Base-by-base conservation (phyloP, 139 green algal species). In the Chlorella sp. region DNA sequence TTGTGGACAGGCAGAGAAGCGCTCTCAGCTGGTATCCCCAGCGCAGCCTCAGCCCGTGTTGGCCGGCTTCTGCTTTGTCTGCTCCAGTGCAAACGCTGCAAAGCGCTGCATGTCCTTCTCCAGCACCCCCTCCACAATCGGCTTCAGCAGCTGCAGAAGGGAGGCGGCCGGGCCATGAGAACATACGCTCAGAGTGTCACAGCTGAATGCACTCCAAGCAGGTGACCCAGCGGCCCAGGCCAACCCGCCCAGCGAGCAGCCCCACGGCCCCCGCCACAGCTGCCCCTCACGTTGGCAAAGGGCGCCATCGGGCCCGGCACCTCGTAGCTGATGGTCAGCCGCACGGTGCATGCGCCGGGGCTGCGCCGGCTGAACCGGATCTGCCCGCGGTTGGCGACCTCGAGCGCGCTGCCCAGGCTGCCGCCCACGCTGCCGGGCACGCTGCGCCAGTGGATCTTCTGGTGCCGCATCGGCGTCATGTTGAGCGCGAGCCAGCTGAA, bases 361-460 rank as follows among this genome's bases (percentile, higher is more conserved):
- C 73, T 73, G 29, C 85, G 86, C 15, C 74, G 79, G 48, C 86
- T 61, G 73, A 95, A 96, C 8, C 87, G 84, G 63, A 96, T 92
- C 72, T 94, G 89, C 14, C 91, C 91, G 40, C 77, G 78, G 79
- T 95, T 96, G 14, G 74, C 62, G 42, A 97, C 83, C 43, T 93
- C 85, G 1, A 93, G 27, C 19, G 80, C 76, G 27, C 65, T 66
- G 19, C 83, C 82, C 35, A 79, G 58, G 64, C 75, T 82, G 51
- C 74, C 79, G 48, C 81, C 87, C 31, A 77, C 79, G 0, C 82
- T 91, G n/a, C 91, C 91, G 1, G 88, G 91, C 73, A 95, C 91
- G 11, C 84, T 91, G 4, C 89, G 75, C 92, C 93, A 97, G 83
- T 95, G 90, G 42, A 97, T 93, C 79, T 96, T 96, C 67, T 93